phyloP scores from a whole-genome alignment of 129 eudicot species.

The Pulicaria dysenterica region DNA sequence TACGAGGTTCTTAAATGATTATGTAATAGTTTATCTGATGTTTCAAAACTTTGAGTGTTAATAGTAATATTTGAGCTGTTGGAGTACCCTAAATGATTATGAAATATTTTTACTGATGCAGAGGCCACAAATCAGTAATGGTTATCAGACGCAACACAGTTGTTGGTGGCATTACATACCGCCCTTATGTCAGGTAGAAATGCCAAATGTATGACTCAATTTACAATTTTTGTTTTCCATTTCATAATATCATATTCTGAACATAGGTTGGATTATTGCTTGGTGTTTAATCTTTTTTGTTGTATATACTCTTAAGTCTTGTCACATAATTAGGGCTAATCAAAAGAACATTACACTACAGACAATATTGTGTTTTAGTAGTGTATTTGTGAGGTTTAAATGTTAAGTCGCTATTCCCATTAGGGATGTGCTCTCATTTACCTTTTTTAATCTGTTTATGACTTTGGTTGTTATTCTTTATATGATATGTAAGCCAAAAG shows the following conservation, averaged over 20 bases:
- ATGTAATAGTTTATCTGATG: background rate
- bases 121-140: slow-evolving; percentile 96
- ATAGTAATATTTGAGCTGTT: background rate
- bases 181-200: slow-evolving; percentile 81
- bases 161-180: slow-evolving; percentile 97
- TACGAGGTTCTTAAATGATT: slow-evolving; percentile 25
- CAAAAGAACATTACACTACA: background rate
- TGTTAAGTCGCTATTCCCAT: background rate
- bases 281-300: background rate
- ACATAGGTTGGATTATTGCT: background rate
- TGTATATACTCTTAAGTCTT: background rate
- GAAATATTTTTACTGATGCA: slow-evolving; percentile 36
- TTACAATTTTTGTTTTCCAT: background rate
- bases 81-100: slow-evolving; percentile 9
- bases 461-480: slow-evolving; percentile 16
- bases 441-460: slow-evolving; percentile 9
- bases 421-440: background rate
- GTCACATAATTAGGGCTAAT: background rate
- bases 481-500: slow-evolving; percentile 63
- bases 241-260: background rate
- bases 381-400: background rate
- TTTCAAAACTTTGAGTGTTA: background rate
- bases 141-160: slow-evolving; percentile 72
- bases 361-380: no score
- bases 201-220: slow-evolving; percentile 11